A percentile compares a stretch with the other conserved stretches of the same genome.
These are phyloP conservation scores for Hemerocallis citrina DNA, from an alignment of 106 monocot species.

Conservation along the genomic window DNA sequence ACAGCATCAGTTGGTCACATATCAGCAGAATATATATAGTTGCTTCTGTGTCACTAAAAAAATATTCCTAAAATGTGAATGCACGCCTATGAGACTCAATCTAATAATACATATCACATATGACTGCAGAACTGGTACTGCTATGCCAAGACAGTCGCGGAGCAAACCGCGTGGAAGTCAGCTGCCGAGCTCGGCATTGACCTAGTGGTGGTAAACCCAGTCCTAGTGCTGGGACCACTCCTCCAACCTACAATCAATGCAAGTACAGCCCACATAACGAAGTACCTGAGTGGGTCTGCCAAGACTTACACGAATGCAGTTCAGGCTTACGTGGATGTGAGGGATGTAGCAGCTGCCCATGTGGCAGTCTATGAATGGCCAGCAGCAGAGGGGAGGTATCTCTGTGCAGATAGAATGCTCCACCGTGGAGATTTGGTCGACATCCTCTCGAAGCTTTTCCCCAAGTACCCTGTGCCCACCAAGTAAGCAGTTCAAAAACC, in stretches of 20 bases:
- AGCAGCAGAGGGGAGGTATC: slow-evolving; percentile 29
- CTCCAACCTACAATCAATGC: slow-evolving; percentile 27
- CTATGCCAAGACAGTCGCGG: slow-evolving; percentile 36
- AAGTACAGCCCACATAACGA: slow-evolving; percentile 18
- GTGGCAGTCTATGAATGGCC: slow-evolving; percentile 33
- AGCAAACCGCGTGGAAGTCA: slow-evolving; percentile 18
- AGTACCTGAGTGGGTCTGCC: slow-evolving; percentile 26
- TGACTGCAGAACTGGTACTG: slow-evolving; percentile 31
- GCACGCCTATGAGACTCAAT: too few species aligned
- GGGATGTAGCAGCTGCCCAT: slow-evolving; percentile 48
- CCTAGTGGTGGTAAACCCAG: slow-evolving; percentile 30
- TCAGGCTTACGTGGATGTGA: slow-evolving; percentile 43
- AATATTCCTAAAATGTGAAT: too few species aligned
- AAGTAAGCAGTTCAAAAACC: slow-evolving; percentile 12
- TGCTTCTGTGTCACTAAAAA: too few species aligned
- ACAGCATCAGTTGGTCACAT: too few species aligned
- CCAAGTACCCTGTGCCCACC: slow-evolving; percentile 40
- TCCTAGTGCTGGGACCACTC: slow-evolving; percentile 30
- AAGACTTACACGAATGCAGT: slow-evolving; percentile 28
- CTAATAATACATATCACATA: too few species aligned
- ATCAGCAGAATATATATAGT: too few species aligned
- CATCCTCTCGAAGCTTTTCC: slow-evolving; percentile 37
- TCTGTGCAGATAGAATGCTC: slow-evolving; percentile 25
- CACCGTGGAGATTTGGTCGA: slow-evolving; percentile 45
- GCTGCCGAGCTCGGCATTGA: slow-evolving; percentile 18